These are phyloP conservation scores for Phytophthora palmivora DNA, from an alignment of 352 stramenopile genomes.

Conservation along the genomic window DNA sequence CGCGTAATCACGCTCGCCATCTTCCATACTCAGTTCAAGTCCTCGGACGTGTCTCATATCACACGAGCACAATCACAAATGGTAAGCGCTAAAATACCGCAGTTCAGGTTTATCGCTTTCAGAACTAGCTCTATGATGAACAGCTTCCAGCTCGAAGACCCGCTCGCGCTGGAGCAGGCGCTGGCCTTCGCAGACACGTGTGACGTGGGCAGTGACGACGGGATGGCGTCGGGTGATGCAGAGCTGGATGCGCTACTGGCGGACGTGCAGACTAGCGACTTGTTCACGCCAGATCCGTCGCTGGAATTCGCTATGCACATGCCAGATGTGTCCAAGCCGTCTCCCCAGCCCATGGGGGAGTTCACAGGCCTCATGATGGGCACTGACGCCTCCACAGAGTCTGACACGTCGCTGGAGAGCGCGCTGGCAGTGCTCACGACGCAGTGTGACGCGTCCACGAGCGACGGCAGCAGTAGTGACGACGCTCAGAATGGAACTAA, in stretches of 20 bases:
- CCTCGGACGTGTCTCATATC: slow-evolving; percentile 6
- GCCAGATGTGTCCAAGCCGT: slow-evolving; percentile 18
- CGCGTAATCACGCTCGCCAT: slow-evolving; percentile 14
- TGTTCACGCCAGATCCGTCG: slow-evolving; percentile 26
- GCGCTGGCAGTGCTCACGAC: slow-evolving; percentile 37
- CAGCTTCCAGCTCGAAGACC: slow-evolving; percentile 35
- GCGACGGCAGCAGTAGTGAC: slow-evolving; percentile 23
- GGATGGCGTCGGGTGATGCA: slow-evolving; percentile 12
- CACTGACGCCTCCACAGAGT: slow-evolving; percentile 1
- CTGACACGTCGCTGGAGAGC: slow-evolving; percentile 26
- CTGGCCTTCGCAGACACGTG: slow-evolving; percentile 55
- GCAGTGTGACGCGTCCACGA: slow-evolving; percentile 20
- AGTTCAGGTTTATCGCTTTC: neutral
- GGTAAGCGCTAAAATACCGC: neutral
- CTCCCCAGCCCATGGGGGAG: slow-evolving; percentile 11
- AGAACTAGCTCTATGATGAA: slow-evolving; percentile 23
- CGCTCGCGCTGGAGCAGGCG: slow-evolving; percentile 43
- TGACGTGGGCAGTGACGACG: slow-evolving; percentile 38
- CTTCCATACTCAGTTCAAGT: slow-evolving; percentile 7
- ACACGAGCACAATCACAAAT: slow-evolving; percentile 16
- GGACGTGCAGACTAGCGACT: slow-evolving; percentile 27
- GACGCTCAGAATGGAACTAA: slow-evolving; percentile 1
- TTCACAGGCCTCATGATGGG: slow-evolving; percentile 32
- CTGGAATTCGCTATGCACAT: slow-evolving; percentile 17
- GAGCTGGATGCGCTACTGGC: slow-evolving; percentile 31